Evolutionary conservation across 2,329 filamentous ascomycete genomes (phyloP).

Genomic region (Pseudogymnoascus sp.): DNA sequence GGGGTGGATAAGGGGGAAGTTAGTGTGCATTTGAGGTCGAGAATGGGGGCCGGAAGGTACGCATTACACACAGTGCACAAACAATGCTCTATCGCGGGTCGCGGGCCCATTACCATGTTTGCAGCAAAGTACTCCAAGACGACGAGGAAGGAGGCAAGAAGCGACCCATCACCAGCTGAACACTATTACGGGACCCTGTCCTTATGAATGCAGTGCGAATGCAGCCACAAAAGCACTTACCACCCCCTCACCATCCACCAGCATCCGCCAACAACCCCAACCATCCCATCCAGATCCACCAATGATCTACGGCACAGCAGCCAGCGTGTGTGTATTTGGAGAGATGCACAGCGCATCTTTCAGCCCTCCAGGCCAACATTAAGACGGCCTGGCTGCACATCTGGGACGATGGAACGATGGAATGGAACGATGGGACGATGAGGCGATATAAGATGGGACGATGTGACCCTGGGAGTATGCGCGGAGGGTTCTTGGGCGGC

Average conservation of each 20-base stretch:
- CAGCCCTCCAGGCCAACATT: neutral
- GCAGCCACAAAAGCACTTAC: neutral
- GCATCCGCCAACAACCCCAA: constrained; percentile 8
- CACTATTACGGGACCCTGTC: neutral
- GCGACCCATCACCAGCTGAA: constrained; percentile 1
- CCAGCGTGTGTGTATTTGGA: neutral
- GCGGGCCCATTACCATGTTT: no score
- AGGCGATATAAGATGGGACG: neutral
- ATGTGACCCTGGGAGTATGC: neutral
- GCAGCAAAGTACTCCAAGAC: neutral
- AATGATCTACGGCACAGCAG: constrained; percentile 18
- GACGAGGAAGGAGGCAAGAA: neutral
- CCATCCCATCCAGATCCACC: constrained; percentile 14
- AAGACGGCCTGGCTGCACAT: neutral
- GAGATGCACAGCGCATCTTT: constrained; percentile 25
- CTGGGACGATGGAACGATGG: neutral
- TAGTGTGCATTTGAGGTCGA: neutral
- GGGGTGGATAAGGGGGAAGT: neutral
- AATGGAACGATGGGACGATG: neutral
- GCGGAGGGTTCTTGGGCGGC: neutral
- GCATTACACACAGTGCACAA: constrained; percentile 1
- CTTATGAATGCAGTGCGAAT: neutral
- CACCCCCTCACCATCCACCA: neutral
- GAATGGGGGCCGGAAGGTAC: neutral
- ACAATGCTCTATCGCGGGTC: neutral